Base-by-base conservation (phyloP, 345 rosid species). In the Camelina hispida region DNA sequence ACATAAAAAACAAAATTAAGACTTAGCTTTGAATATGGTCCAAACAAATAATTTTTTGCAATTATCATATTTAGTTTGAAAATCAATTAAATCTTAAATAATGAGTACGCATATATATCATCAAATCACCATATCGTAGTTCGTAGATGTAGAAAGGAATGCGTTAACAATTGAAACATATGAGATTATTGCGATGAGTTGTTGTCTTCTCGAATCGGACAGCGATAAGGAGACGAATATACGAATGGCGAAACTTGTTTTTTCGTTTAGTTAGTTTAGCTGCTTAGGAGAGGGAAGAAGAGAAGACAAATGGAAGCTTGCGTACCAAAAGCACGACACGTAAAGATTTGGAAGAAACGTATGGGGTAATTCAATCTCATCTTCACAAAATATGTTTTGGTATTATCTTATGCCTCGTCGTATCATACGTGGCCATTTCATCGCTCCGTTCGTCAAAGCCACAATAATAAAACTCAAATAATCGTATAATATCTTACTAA, bases 241-340 rank as follows among this genome's bases (percentile, higher is more conserved):
- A 37, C n/a, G 37, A 50, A 48, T 25, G 53, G 53, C 32, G 62
- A 42, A 59, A 54, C 46, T 57, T 16, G 30, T 35, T 4, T 1
- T 15, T 61, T 54, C 43, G 13, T 17, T 17, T 17, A 2, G 47
- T 18, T 37, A 16, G 58, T 59, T 51, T 62, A 72, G 51, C 30
- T 28, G 28, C 4, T 28, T 28, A 28, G 5, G 42, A 66, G 51
- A 23, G 42, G 42, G 22, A 15, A 46, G 9, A n/a, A n/a, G 38
- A 59, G 62, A 32, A 0, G 60, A 62, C 57, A 47, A 55, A 65
- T 23, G 61, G 43, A 48, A 77, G 62, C 37, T 64, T 70, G 64
- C 76, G 80, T 25, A 44, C 66, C 38, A 56, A 71, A 77, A 77
- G 25, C 18, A 23, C 4, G 80, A 77, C 76, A 77, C 80, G 80